Conservation (phyloP, 2,329 filamentous ascomycete genomes). For the Pyrenophora tritici-repentis region DNA sequence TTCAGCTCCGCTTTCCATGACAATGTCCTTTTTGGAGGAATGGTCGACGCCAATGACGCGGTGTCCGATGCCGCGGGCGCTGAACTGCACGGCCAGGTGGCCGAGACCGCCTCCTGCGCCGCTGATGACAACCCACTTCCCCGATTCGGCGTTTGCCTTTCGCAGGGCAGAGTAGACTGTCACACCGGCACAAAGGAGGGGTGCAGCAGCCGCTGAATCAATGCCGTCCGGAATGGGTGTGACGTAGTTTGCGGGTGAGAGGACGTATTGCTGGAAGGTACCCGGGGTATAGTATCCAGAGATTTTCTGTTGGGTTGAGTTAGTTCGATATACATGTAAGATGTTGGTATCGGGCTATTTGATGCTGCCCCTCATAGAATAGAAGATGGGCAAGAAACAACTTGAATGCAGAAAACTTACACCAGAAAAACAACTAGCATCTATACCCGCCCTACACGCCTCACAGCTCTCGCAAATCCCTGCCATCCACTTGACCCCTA, state of each 20-base stretch:
- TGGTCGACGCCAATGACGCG: slow-evolving; percentile 70
- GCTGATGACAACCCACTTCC: slow-evolving; percentile 63
- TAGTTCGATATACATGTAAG: neutral
- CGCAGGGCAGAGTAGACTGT: slow-evolving; percentile 70
- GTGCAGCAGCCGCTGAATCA: slow-evolving; percentile 65
- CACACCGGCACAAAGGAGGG: slow-evolving; percentile 68
- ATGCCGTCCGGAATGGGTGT: slow-evolving; percentile 70
- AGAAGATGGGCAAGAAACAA: too few relatives aligned
- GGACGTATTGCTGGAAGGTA: slow-evolving; percentile 73
- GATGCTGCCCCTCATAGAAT: too few relatives aligned
- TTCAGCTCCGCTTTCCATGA: slow-evolving; percentile 66
- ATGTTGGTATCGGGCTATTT: too few relatives aligned
- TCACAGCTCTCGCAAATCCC: slow-evolving; percentile 56
- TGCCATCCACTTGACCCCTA: slow-evolving; percentile 72
- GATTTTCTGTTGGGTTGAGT: slow-evolving; percentile 46
- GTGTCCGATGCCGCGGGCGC: slow-evolving; percentile 63
- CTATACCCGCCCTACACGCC: slow-evolving; percentile 52
- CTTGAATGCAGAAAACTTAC: slow-evolving; percentile 34
- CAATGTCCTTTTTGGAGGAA: slow-evolving; percentile 66
- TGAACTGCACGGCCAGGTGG: slow-evolving; percentile 67
- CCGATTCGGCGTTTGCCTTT: slow-evolving; percentile 63
- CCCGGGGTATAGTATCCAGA: slow-evolving; percentile 71
- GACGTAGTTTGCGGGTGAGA: slow-evolving; percentile 69
- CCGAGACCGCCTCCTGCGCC: slow-evolving; percentile 67
- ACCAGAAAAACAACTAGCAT: slow-evolving; percentile 39